phyloP scores from a whole-genome alignment of 768 basidiomycete species.

The Pisolithus albus region DNA sequence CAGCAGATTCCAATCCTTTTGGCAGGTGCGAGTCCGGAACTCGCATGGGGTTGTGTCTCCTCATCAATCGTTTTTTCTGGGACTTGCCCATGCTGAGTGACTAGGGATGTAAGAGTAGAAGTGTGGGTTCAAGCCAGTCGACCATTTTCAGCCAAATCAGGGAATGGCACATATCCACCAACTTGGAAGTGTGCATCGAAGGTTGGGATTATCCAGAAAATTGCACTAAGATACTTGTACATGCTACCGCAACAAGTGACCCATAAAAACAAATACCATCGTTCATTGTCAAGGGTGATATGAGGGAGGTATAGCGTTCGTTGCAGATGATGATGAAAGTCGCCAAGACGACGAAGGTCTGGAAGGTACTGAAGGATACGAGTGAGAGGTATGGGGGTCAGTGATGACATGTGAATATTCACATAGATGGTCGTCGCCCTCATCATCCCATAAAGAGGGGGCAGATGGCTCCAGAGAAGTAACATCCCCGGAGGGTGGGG shows the following conservation, averaged over 20 bases:
- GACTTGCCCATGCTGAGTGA: conserved; percentile 73
- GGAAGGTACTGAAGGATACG: not conserved
- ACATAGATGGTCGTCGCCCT: not conserved
- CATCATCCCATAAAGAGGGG: conserved; percentile 25
- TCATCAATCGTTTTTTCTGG: conserved; percentile 79
- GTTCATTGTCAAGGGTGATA: conserved; percentile 20
- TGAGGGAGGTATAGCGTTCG: conserved; percentile 20
- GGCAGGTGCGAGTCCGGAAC: conserved; percentile 91
- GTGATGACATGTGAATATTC: not conserved
- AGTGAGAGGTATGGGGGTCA: not conserved
- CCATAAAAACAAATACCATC: not conserved
- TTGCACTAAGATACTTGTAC: conserved; percentile 21
- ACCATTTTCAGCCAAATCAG: too few species aligned
- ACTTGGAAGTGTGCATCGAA: not conserved
- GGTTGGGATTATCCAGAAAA: conserved; percentile 1
- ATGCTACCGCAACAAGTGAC: conserved; percentile 1
- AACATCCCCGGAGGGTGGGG: conserved; percentile 23
- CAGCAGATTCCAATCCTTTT: conserved; percentile 69
- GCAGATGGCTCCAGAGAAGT: conserved; percentile 41
- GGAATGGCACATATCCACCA: too few species aligned
- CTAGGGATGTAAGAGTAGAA: too few species aligned
- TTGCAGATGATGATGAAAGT: not conserved
- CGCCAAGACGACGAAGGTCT: not conserved
- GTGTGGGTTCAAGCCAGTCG: too few species aligned
- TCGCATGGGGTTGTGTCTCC: conserved; percentile 88